Percentiles rank a stretch among this genome's conserved stretches.
These are phyloP conservation scores for Lentinula lateritia DNA, from an alignment of 768 basidiomycete species.

Conservation along the genomic window DNA sequence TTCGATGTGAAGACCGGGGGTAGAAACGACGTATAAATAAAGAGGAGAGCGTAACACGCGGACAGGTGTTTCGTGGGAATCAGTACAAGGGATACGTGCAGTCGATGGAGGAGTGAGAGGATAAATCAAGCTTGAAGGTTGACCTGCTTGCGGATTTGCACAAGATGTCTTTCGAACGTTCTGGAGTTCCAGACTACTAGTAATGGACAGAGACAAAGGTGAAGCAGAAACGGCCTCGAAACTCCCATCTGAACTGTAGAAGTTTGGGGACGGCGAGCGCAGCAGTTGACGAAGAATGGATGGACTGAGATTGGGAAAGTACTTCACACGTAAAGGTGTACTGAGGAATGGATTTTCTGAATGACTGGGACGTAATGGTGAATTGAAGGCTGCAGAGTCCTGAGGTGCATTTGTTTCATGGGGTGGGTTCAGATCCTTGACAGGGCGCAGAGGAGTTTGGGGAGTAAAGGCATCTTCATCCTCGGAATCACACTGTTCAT, in stretches of 20 bases:
- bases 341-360: not conserved
- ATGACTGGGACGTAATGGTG: not conserved
- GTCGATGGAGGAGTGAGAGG: slow-evolving; percentile 18
- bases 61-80: slow-evolving; percentile 3
- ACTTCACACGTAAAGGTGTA: not conserved
- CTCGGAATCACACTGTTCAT: not conserved
- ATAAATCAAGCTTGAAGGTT: slow-evolving; percentile 2
- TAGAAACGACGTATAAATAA: not conserved
- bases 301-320: slow-evolving; percentile 1
- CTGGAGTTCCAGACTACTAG: not conserved
- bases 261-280: not conserved
- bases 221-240: not conserved
- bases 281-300: not conserved
- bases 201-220: not conserved
- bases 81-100: slow-evolving; percentile 9
- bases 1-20: not conserved
- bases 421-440: not conserved
- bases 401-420: not conserved
- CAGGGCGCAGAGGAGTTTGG: not conserved
- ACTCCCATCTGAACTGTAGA: not conserved
- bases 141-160: not conserved
- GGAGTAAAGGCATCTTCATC: not conserved
- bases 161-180: not conserved
- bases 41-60: not conserved
- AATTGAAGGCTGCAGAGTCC: not conserved